These are phyloP conservation scores for Mycena filopes DNA, from an alignment of 768 basidiomycete genomes.

Conservation along the genomic window DNA sequence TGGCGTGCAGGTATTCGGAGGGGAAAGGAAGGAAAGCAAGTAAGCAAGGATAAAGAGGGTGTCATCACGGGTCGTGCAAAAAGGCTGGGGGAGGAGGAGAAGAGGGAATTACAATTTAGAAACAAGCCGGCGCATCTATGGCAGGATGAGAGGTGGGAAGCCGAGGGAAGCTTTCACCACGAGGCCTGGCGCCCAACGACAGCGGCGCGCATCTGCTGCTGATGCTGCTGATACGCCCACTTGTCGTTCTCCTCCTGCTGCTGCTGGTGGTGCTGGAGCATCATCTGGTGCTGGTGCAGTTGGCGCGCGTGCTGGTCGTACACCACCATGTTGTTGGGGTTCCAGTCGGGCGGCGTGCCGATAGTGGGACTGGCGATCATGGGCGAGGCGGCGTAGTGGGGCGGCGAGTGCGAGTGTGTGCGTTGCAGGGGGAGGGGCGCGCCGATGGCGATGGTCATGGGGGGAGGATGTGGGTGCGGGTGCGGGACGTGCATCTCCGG, in stretches of 20 bases:
- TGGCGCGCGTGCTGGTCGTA: conserved; percentile 34
- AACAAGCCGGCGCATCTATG: conserved; percentile 15
- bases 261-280: conserved; percentile 31
- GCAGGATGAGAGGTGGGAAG: background rate
- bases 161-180: conserved; percentile 24
- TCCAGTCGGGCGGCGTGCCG: background rate
- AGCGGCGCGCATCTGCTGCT: conserved; percentile 28
- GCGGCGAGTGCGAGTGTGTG: conserved; percentile 29
- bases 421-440: conserved; percentile 8
- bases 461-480: background rate
- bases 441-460: conserved; percentile 28
- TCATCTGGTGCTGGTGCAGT: conserved; percentile 31
- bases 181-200: conserved; percentile 21
- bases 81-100: background rate
- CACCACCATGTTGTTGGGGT: conserved; percentile 14
- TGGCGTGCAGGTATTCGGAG: too few relatives aligned
- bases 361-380: conserved; percentile 32
- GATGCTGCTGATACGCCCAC: conserved; percentile 35
- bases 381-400: conserved; percentile 27
- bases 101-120: background rate
- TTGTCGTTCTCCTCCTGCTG: conserved; percentile 32
- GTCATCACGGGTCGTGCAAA: conserved; percentile 24
- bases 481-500: conserved; percentile 10
- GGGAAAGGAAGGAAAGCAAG: background rate
- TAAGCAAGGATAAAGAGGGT: conserved; percentile 26